Base-by-base conservation (phyloP, 2,329 filamentous ascomycete species). In the Penicillium sp. region DNA sequence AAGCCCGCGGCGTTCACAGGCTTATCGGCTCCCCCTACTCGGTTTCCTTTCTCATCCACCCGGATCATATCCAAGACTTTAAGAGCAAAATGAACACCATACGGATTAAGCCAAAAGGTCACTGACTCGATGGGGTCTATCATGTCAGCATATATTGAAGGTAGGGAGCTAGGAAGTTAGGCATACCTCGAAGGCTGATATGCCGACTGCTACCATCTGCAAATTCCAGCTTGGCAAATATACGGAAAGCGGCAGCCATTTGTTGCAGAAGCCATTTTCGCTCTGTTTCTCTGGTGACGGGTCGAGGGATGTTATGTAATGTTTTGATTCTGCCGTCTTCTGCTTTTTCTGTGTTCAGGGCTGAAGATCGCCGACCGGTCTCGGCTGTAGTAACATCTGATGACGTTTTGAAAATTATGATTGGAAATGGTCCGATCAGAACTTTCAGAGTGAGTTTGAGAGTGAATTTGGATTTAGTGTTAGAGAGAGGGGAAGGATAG, bases 61-160 rank as follows among this genome's bases (percentile, higher is more conserved):
- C 70, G 71, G 31, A 82, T 78, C 45, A 82, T 70, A 59, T 82
- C 79, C 5, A 71, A 76, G n/a, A 74, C 75, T 49, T 71, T 79
- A 31, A 82, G 58, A 19, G 67, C 70, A 61, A 81, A 81, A 7
- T 78, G 72, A 21, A 44, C 21, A 5, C 11, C 42, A 16, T 44
- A 44, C 16, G 22, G 42, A 24, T 44, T 44, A 7, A 44, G 22
- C 42, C 22, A 44, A 26, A 44, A 26, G 2, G 8, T 44, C 2
- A 7, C 7, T 4, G 42, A 13, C 13, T 44, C 42, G 9, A 44
- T 16, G 9, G 42, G 42, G 22, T 44, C 42, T 44, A 7, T 44
- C 13, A 21, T 44, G n/a, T 44, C 13, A 14, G 42, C 14, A 16
- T 44, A 8, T 21, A 4, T 11, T 7, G 13, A 14, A 16, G 3